These are phyloP conservation scores for Colletotrichum tofieldiae DNA, from an alignment of 2,329 filamentous ascomycete genomes.

Conservation along the genomic window DNA sequence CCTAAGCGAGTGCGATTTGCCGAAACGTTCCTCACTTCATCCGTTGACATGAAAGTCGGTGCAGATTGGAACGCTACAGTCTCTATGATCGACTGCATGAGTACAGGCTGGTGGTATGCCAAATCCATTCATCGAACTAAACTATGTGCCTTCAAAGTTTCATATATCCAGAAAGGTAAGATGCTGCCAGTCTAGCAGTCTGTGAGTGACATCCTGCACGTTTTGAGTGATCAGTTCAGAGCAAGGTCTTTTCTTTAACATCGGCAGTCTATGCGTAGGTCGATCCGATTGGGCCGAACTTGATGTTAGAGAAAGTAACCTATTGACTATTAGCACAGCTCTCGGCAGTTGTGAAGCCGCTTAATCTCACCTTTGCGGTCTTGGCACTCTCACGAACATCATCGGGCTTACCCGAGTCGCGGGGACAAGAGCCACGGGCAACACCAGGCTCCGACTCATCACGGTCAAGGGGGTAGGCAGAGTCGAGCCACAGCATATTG, in stretches of 20 bases:
- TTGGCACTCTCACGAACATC: slow-evolving; percentile 63
- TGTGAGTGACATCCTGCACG: too few species aligned
- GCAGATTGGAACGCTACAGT: background rate
- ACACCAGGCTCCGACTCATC: slow-evolving; percentile 61
- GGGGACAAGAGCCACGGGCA: slow-evolving; percentile 68
- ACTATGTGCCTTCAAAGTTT: background rate
- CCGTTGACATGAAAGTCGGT: background rate
- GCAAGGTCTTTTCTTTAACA: background rate
- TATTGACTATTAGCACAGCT: slow-evolving; percentile 44
- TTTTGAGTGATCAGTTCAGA: background rate
- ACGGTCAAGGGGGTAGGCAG: slow-evolving; percentile 68
- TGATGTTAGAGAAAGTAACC: slow-evolving; percentile 64
- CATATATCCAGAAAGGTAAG: background rate
- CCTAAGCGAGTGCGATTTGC: background rate
- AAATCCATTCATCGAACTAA: background rate
- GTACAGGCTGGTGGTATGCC: background rate
- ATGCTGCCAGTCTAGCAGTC: background rate
- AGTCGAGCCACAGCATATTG: slow-evolving; percentile 65
- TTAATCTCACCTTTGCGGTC: slow-evolving; percentile 67
- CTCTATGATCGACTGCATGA: background rate
- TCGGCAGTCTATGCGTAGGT: slow-evolving; percentile 56
- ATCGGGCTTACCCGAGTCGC: slow-evolving; percentile 65
- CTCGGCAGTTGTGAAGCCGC: slow-evolving; percentile 43
- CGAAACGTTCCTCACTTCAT: background rate
- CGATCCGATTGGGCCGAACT: slow-evolving; percentile 69